A percentile compares a stretch with the other conserved stretches of the same genome.
phyloP scores from a whole-genome alignment of 306 rosid species.

The Malus sylvestris region DNA sequence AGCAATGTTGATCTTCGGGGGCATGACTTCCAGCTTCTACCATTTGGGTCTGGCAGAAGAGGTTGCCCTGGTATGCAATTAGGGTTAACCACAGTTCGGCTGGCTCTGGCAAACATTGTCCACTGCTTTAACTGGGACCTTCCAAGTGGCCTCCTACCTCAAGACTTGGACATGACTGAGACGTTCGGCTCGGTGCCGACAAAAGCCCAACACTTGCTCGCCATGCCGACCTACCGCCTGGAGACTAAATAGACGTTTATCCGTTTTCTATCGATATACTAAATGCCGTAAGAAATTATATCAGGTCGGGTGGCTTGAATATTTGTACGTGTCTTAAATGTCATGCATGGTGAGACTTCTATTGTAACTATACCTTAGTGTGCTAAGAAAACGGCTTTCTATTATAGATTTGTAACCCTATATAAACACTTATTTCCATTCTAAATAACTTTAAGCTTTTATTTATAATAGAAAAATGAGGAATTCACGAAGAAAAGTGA shows the following conservation, averaged over 20 bases:
- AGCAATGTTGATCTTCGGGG: constrained; percentile 18
- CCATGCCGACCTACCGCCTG: constrained; percentile 13
- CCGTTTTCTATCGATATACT: not conserved
- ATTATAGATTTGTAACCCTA: no score
- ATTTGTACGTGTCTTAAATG: no score
- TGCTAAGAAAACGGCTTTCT: no score
- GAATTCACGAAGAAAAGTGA: no score
- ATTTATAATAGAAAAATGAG: no score
- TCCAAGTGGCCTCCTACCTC: constrained; percentile 6
- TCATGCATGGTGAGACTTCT: no score
- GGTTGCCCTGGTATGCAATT: constrained; percentile 9
- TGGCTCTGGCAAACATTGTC: constrained; percentile 13
- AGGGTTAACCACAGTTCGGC: constrained; percentile 4
- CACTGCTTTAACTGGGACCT: constrained; percentile 46
- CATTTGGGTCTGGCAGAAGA: constrained; percentile 33
- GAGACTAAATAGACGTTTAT: not conserved
- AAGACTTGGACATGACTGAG: constrained; percentile 30
- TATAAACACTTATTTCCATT: no score
- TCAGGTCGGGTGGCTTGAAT: no score
- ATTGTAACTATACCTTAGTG: no score
- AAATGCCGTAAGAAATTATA: no score
- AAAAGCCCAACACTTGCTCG: constrained; percentile 12
- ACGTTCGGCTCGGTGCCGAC: not conserved
- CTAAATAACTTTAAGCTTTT: no score
- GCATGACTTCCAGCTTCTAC: constrained; percentile 27